These are phyloP conservation scores for Brassica nigra DNA, from an alignment of 345 rosid species.

Conservation along the genomic window DNA sequence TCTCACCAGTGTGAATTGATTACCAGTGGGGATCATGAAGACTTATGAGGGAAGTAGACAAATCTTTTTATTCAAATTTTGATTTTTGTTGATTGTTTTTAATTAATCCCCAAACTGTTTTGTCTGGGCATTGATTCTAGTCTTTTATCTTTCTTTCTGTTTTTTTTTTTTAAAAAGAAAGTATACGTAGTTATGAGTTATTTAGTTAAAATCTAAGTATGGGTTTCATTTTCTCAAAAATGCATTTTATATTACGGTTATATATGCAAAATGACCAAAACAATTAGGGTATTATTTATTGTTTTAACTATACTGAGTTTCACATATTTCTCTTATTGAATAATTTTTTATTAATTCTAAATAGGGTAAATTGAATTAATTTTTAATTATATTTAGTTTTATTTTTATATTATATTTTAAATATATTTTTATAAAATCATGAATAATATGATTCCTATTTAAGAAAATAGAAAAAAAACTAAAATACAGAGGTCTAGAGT, in stretches of 20 bases:
- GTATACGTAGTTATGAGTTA: not conserved
- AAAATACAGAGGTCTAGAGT: too few species aligned
- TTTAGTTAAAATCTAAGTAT: not conserved
- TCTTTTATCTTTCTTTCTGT: not conserved
- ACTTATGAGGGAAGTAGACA: not conserved
- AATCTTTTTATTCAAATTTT: not conserved
- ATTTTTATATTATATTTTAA: too few species aligned
- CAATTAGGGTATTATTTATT: not conserved
- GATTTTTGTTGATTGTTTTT: not conserved
- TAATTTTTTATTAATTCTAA: too few species aligned
- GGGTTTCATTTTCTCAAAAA: not conserved
- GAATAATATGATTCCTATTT: too few species aligned
- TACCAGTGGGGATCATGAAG: not conserved
- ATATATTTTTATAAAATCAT: too few species aligned
- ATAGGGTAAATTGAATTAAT: too few species aligned
- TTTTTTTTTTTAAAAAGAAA: not conserved
- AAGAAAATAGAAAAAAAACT: too few species aligned
- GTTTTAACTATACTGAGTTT: too few species aligned
- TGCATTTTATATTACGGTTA: not conserved
- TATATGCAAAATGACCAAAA: not conserved
- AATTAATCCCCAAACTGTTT: not conserved
- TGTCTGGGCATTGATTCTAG: not conserved
- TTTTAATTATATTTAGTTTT: too few species aligned
- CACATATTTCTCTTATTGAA: too few species aligned
- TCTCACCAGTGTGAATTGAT: slow-evolving; percentile 73